Percentiles rank a stretch among this genome's conserved stretches.
phyloP scores from a whole-genome alignment of 257 asterid species.

The Solanum chilense region DNA sequence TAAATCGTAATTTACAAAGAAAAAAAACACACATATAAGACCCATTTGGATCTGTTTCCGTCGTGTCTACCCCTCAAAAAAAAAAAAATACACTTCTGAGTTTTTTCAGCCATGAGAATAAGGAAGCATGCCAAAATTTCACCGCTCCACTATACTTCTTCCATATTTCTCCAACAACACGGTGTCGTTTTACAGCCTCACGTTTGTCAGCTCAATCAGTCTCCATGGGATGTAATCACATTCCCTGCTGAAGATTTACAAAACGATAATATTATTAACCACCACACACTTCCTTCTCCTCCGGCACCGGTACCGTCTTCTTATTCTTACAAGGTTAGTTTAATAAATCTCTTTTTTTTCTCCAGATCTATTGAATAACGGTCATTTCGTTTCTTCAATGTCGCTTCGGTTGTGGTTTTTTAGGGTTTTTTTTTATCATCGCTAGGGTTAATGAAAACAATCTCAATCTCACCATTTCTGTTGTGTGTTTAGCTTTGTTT shows the following conservation, averaged over 20 bases:
- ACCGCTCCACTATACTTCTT: constrained; percentile 7
- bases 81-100: not conserved
- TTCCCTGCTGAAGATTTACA: constrained; percentile 22
- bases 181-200: not conserved
- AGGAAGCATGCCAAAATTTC: constrained; percentile 36
- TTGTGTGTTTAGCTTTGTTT: not conserved
- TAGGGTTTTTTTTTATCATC: constrained; percentile 45
- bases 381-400: not conserved
- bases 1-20: not conserved
- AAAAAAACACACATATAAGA: not conserved
- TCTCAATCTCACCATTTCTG: constrained; percentile 17
- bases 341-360: not conserved
- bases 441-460: constrained; percentile 31
- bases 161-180: not conserved
- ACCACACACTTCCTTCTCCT: constrained; percentile 12
- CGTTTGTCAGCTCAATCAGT: constrained; percentile 38
- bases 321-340: constrained; percentile 13
- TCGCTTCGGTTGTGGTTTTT: constrained; percentile 12
- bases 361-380: constrained; percentile 17
- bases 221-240: constrained; percentile 65
- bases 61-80: not conserved
- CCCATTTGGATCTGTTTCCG: not conserved
- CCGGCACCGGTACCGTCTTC: constrained; percentile 18
- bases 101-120: constrained; percentile 29
- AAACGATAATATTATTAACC: constrained; percentile 1